Evolutionary conservation across 805 yeast species (phyloP).

Genomic region (Candida oleophila): DNA sequence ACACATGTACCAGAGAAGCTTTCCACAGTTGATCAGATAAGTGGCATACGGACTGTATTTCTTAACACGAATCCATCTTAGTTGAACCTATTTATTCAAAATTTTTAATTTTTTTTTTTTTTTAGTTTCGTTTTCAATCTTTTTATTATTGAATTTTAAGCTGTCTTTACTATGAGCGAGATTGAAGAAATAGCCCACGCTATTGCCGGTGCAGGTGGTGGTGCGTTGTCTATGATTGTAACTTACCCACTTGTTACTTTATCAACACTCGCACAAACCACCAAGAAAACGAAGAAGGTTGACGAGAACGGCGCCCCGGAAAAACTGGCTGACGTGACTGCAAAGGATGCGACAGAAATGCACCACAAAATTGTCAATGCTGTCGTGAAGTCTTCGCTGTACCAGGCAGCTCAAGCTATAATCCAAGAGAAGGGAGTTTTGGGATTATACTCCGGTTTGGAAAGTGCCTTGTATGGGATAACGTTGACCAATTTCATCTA

Average conservation of each 20-base stretch:
- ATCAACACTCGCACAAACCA: conserved; percentile 87
- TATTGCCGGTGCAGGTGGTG: conserved; percentile 93
- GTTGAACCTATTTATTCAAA: not conserved
- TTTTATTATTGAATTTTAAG: too few relatives aligned
- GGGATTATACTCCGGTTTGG: conserved; percentile 83
- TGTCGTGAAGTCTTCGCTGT: conserved; percentile 16
- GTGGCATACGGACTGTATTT: too few relatives aligned
- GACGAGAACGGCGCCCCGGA: conserved; percentile 12
- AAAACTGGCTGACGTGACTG: conserved; percentile 8
- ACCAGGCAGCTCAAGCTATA: conserved; percentile 38
- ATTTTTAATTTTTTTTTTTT: too few relatives aligned
- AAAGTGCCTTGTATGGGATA: conserved; percentile 84
- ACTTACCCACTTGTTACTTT: conserved; percentile 89
- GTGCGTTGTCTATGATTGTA: conserved; percentile 80
- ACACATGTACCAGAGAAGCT: too few relatives aligned
- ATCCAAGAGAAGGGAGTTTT: conserved; percentile 57
- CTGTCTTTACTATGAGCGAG: conserved; percentile 24
- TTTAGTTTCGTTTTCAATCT: not conserved
- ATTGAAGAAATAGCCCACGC: conserved; percentile 74
- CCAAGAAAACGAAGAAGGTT: conserved; percentile 23
- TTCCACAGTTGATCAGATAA: too few relatives aligned
- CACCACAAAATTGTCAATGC: conserved; percentile 14
- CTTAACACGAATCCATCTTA: not conserved
- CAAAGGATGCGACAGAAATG: conserved; percentile 7
- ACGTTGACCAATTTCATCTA: conserved; percentile 84